A percentile compares a stretch with the other conserved stretches of the same genome.
Conservation (phyloP, 2,329 filamentous ascomycete species). For the Fusarium sublunatum region DNA sequence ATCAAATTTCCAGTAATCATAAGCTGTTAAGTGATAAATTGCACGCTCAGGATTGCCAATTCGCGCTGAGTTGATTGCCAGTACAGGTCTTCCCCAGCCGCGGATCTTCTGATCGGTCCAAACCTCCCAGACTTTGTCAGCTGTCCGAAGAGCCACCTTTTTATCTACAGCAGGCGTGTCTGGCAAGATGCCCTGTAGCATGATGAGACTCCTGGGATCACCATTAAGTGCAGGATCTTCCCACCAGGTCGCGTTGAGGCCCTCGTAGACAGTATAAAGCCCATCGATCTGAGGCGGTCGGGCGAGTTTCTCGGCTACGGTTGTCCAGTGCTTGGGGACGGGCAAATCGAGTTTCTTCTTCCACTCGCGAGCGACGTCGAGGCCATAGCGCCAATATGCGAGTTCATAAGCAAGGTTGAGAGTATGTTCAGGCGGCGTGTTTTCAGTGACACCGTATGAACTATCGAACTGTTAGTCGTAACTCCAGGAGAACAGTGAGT, state of each 20-base stretch:
- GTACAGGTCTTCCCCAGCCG: conserved; percentile 60
- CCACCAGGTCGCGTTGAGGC: conserved; percentile 59
- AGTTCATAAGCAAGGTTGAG: conserved; percentile 70
- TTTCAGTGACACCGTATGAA: conserved; percentile 63
- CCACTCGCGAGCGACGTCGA: conserved; percentile 65
- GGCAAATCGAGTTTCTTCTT: conserved; percentile 58
- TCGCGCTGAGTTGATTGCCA: conserved; percentile 59
- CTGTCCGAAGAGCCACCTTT: conserved; percentile 51
- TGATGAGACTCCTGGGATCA: conserved; percentile 59
- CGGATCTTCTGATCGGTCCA: conserved; percentile 58
- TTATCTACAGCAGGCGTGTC: conserved; percentile 53
- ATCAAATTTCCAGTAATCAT: conserved; percentile 56
- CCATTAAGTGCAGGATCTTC: conserved; percentile 50
- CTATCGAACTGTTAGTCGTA: not conserved
- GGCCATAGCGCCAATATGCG: conserved; percentile 71
- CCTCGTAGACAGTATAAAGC: conserved; percentile 67
- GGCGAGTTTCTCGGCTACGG: conserved; percentile 63
- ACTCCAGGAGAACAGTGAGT: accelerated
- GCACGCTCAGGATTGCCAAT: conserved; percentile 57
- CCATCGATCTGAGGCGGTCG: conserved; percentile 61
- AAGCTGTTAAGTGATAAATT: conserved; percentile 55
- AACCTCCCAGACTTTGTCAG: conserved; percentile 52
- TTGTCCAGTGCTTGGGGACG: conserved; percentile 59
- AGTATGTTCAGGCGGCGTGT: conserved; percentile 67
- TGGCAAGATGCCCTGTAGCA: conserved; percentile 58